A percentile compares a stretch with the other conserved stretches of the same genome.
These are phyloP conservation scores for Jasminum sambac DNA, from an alignment of 257 asterid species.

Conservation along the genomic window DNA sequence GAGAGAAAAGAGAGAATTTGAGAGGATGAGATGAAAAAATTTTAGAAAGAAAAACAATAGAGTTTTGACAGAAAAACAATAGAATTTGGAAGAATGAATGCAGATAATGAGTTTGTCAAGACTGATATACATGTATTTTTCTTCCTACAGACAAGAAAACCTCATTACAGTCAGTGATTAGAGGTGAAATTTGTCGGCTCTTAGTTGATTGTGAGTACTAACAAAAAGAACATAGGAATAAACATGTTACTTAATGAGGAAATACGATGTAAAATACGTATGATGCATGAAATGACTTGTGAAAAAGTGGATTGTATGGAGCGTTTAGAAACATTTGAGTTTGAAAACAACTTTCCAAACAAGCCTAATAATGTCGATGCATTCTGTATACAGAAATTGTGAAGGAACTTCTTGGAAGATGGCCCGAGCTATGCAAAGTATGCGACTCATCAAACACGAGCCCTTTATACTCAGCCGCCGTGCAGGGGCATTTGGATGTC, in stretches of 20 bases:
- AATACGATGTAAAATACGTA: neutral
- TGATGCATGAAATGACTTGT: too few species aligned
- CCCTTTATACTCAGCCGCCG: conserved; percentile 90
- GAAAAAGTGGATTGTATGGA: too few species aligned
- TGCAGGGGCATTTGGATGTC: conserved; percentile 68
- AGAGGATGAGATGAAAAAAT: too few species aligned
- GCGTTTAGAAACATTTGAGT: too few species aligned
- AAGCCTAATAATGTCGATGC: conserved; percentile 9
- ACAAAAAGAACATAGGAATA: neutral
- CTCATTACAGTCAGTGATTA: neutral
- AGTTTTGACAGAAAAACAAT: too few species aligned
- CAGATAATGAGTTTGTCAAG: too few species aligned
- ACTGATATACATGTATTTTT: too few species aligned
- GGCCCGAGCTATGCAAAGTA: conserved; percentile 95
- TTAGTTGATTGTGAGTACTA: neutral
- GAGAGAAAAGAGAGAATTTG: too few species aligned
- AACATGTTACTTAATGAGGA: neutral
- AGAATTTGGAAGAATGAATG: too few species aligned
- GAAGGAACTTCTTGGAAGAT: conserved; percentile 52
- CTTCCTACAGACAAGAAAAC: too few species aligned
- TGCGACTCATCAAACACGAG: conserved; percentile 92
- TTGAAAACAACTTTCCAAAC: neutral
- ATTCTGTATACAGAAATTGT: conserved; percentile 56
- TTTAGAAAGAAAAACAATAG: too few species aligned
- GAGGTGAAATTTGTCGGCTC: neutral